Conservation (phyloP, 129 eudicot species). For the Erigeron canadensis region DNA sequence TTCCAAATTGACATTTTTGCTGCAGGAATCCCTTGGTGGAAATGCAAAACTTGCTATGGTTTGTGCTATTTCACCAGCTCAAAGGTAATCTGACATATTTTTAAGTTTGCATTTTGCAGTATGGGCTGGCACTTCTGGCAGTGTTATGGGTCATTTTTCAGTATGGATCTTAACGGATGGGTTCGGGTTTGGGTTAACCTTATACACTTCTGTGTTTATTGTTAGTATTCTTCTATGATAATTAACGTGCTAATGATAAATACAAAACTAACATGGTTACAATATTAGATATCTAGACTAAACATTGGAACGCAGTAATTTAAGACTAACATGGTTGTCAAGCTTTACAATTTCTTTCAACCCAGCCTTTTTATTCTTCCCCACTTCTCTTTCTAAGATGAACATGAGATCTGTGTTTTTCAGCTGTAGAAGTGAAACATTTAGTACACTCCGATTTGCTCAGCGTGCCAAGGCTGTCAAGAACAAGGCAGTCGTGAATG, state of each 20-base stretch:
- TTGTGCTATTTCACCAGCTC: conserved; percentile 93
- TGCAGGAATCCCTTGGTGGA: conserved; percentile 99
- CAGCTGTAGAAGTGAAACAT: conserved; percentile 93
- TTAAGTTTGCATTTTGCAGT: not conserved
- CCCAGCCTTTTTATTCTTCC: conserved; percentile 6
- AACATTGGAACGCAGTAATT: too few species aligned
- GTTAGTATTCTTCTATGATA: not conserved
- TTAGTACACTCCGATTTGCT: conserved; percentile 88
- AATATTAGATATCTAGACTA: not conserved
- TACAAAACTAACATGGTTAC: not conserved
- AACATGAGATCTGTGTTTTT: conserved; percentile 20
- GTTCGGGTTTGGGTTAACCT: not conserved
- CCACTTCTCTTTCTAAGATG: conserved; percentile 16
- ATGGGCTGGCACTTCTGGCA: not conserved
- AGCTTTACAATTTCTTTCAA: not conserved
- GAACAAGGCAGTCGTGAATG: conserved; percentile 89
- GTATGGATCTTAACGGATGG: not conserved
- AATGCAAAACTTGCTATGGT: conserved; percentile 94
- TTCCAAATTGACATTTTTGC: conserved; percentile 87
- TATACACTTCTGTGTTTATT: not conserved
- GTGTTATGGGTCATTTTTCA: not conserved
- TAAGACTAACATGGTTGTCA: not conserved
- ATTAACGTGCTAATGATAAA: not conserved
- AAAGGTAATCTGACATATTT: conserved; percentile 43
- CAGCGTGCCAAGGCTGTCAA: conserved; percentile 96